Percentiles rank a stretch among this genome's conserved stretches.
These are phyloP conservation scores for Aspergillus fischeri DNA, from an alignment of 2,329 filamentous ascomycete species.

Conservation along the genomic window DNA sequence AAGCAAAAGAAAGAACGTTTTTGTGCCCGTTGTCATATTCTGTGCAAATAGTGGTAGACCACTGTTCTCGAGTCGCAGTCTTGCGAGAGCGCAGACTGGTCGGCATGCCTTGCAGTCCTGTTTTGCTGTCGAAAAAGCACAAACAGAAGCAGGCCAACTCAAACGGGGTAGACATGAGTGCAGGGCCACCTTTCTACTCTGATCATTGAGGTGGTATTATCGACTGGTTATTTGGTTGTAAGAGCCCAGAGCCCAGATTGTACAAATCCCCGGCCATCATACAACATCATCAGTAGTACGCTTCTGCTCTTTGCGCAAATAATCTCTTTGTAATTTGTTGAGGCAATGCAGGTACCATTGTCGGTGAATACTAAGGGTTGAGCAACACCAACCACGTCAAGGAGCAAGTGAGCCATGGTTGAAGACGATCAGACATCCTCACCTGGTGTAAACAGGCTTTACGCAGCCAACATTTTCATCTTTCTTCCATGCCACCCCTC, in stretches of 20 bases:
- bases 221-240: too few species aligned
- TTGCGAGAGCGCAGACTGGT: too few species aligned
- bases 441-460: background rate
- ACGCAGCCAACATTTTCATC: background rate
- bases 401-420: background rate
- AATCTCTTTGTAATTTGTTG: background rate
- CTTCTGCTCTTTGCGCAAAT: background rate
- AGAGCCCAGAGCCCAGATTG: background rate
- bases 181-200: too few species aligned
- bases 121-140: background rate
- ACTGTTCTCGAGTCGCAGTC: too few species aligned
- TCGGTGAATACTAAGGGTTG: background rate
- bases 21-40: too few species aligned
- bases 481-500: background rate
- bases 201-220: too few species aligned
- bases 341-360: background rate
- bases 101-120: too few species aligned
- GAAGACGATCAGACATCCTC: background rate
- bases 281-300: background rate
- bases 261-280: background rate
- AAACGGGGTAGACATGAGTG: too few species aligned
- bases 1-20: too few species aligned
- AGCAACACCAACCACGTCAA: background rate
- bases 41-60: too few species aligned
- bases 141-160: background rate